Percentiles rank a stretch among this genome's conserved stretches.
Conservation (phyloP, 192 early-diverging fungal genomes). For the Umbelopsis sp. region DNA sequence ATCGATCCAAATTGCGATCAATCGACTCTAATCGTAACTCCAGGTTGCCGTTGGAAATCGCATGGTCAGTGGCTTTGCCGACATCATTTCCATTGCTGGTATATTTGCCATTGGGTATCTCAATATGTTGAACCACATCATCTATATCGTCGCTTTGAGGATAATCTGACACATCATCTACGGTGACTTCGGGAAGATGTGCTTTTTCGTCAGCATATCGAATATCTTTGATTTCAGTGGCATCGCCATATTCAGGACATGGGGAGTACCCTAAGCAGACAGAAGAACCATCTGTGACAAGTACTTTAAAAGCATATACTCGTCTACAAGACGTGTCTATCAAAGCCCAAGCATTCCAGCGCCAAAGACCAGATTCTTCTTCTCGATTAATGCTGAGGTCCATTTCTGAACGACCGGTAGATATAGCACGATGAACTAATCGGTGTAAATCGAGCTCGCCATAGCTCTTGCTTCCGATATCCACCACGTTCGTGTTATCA, state of each 20-base stretch:
- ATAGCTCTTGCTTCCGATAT: slow-evolving; percentile 22
- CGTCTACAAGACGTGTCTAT: slow-evolving; percentile 44
- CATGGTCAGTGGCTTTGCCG: neutral
- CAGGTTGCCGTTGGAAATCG: slow-evolving; percentile 17
- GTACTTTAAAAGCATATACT: slow-evolving; percentile 50
- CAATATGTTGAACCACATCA: slow-evolving; percentile 14
- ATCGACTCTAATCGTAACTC: slow-evolving; percentile 42
- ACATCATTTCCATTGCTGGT: slow-evolving; percentile 28
- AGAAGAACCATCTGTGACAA: slow-evolving; percentile 22
- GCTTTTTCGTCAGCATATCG: slow-evolving; percentile 38
- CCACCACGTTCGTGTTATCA: slow-evolving; percentile 21
- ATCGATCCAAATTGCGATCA: slow-evolving; percentile 40
- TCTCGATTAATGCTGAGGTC: slow-evolving; percentile 31
- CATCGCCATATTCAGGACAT: slow-evolving; percentile 42
- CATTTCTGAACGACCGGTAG: slow-evolving; percentile 31
- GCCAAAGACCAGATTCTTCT: slow-evolving; percentile 11
- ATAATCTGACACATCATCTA: neutral
- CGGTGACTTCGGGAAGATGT: slow-evolving; percentile 28
- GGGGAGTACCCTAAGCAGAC: slow-evolving; percentile 40
- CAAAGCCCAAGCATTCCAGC: slow-evolving; percentile 48
- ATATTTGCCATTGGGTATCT: slow-evolving; percentile 5
- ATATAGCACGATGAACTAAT: slow-evolving; percentile 42
- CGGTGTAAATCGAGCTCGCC: slow-evolving; percentile 36
- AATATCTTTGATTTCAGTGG: slow-evolving; percentile 30
- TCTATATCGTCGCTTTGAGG: slow-evolving; percentile 34